Base-by-base conservation (phyloP, 2,329 filamentous ascomycete genomes). In the Xenoacremonium recifei region DNA sequence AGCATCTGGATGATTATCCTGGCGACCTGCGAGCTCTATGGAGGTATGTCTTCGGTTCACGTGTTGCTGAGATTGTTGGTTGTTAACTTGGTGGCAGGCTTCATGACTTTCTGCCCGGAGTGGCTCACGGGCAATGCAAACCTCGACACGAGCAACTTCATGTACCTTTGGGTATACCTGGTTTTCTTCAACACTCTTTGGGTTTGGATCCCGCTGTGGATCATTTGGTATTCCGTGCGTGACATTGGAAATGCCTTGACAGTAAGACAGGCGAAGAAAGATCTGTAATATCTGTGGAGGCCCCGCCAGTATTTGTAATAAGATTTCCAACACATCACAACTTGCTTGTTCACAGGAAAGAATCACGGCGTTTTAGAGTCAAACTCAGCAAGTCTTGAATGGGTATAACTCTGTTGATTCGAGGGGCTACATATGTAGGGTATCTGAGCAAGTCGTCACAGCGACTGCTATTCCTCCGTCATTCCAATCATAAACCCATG, bases 51-150 rank as follows among this genome's bases (percentile, higher is more conserved):
- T n/a, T 5, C 7, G 13, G 15, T 31, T 6, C 6, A 7, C n/a
- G 29, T 31, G 29, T 15, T 31, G n/a, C 13, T 15, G n/a, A n/a
- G n/a, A n/a, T n/a, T n/a, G n/a, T n/a, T n/a, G n/a, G n/a, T n/a
- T n/a, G n/a, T n/a, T n/a, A n/a, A 31, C 29, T 7, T n/a, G 9
- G 12, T 23, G 15, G n/a, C 29, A 80, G 78, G 82, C 15, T 86
- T 82, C 66, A 85, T 86, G 77, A 86, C 82, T 0, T 86, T 86
- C 59, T 81, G 77, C 62, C 82, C 82, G 11, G 82, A 86, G 64
- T 86, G 82, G 82, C 66, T 86, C 11, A 77, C 73, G 3, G 75
- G 73, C 38, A 85, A 75, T 58, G 58, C 73, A 49, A 84, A 82
- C 57, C 74, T 86, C 45, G 79, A 85, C 60, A 71, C 72, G 15